phyloP scores from a whole-genome alignment of 2,329 filamentous ascomycete species.

The Beauveria sp. region DNA sequence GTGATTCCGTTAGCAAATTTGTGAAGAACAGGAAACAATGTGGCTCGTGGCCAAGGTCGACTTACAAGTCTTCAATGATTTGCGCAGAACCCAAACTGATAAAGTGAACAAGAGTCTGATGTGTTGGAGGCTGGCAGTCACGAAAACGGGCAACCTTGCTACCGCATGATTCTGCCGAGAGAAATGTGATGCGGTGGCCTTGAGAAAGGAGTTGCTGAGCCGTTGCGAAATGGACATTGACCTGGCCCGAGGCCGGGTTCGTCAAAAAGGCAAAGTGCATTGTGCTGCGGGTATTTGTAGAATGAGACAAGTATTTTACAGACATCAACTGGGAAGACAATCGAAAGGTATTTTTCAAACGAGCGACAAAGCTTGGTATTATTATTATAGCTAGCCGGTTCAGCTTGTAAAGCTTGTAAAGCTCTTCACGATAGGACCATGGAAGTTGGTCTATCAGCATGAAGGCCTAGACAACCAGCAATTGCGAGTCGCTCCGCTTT shows the following conservation, averaged over 20 bases:
- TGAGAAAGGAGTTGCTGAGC: neutral
- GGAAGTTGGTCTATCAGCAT: neutral
- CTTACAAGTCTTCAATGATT: slow-evolving; percentile 2
- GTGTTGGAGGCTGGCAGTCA: neutral
- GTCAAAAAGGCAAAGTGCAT: slow-evolving; percentile 3
- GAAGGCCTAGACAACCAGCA: neutral
- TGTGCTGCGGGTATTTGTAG: neutral
- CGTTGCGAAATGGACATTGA: neutral
- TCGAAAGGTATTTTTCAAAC: neutral
- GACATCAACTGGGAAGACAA: too few relatives aligned
- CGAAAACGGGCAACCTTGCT: neutral
- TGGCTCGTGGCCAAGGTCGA: neutral
- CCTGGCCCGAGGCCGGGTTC: slow-evolving; percentile 1
- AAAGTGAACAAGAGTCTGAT: neutral
- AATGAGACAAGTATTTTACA: neutral
- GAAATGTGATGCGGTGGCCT: slow-evolving; percentile 1
- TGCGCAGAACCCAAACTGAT: neutral
- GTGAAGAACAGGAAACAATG: too few relatives aligned
- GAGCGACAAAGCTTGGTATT: neutral
- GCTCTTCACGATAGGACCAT: neutral
- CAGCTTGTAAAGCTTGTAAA: neutral
- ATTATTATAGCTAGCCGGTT: neutral
- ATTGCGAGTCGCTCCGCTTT: too few relatives aligned
- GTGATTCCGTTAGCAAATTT: neutral
- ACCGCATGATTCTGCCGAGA: neutral